These are phyloP conservation scores for Vitis rupestris DNA, from an alignment of 164 flowering plant species.

Conservation along the genomic window DNA sequence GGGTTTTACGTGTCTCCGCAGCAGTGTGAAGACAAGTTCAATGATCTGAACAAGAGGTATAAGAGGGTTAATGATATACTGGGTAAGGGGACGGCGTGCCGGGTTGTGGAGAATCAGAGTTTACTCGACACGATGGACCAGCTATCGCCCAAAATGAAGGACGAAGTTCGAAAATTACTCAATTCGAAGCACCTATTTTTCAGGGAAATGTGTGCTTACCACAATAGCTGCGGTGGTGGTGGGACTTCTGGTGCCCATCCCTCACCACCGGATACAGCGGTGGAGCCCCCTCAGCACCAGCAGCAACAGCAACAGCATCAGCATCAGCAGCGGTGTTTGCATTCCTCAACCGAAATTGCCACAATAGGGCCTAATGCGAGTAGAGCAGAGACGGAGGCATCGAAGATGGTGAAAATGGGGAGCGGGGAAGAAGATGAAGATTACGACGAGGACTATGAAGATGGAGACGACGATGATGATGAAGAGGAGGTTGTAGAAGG, in stretches of 20 bases:
- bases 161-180: slow-evolving; percentile 76
- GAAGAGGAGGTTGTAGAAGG: slow-evolving; percentile 23
- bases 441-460: slow-evolving; percentile 41
- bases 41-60: slow-evolving; percentile 94
- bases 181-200: slow-evolving; percentile 94
- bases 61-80: slow-evolving; percentile 91
- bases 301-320: slow-evolving; percentile 27
- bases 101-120: slow-evolving; percentile 88
- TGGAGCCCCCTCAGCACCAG: slow-evolving; percentile 21
- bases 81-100: slow-evolving; percentile 83
- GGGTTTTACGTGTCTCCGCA: slow-evolving; percentile 92
- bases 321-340: slow-evolving; percentile 37
- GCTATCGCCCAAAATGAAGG: slow-evolving; percentile 71
- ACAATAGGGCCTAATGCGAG: slow-evolving; percentile 15
- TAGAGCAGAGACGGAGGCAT: slow-evolving; percentile 22
- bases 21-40: slow-evolving; percentile 96
- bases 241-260: slow-evolving; percentile 24
- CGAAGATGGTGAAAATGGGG: slow-evolving; percentile 26
- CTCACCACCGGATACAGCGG: slow-evolving; percentile 28
- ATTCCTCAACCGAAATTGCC: slow-evolving; percentile 27
- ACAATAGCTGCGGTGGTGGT: slow-evolving; percentile 57
- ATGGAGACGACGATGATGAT: slow-evolving; percentile 36
- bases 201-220: slow-evolving; percentile 97
- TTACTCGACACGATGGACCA: slow-evolving; percentile 78
- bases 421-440: slow-evolving; percentile 27